Conservation (phyloP, 2,329 filamentous ascomycete genomes). For the Aspergillus melleus region DNA sequence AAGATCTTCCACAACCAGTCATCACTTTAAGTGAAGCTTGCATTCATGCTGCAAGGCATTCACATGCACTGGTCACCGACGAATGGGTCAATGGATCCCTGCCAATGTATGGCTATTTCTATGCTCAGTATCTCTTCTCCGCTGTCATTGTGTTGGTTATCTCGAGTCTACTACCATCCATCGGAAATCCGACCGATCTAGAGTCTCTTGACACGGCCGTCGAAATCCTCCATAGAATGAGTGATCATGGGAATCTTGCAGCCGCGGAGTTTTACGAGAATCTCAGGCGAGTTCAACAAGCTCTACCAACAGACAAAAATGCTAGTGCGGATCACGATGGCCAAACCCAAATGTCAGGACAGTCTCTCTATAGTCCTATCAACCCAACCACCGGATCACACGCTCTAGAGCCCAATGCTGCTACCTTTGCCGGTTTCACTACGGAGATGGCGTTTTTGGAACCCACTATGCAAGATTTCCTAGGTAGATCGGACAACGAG, state of each 20-base stretch:
- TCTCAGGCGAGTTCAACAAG: slow-evolving; percentile 19
- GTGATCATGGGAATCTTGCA: slow-evolving; percentile 30
- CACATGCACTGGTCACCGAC: slow-evolving; percentile 30
- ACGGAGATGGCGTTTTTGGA: slow-evolving; percentile 27
- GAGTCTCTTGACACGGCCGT: slow-evolving; percentile 25
- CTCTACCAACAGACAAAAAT: not conserved
- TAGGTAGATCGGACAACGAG: slow-evolving; percentile 20
- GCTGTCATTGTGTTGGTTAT: slow-evolving; percentile 33
- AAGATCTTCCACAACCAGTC: slow-evolving; percentile 22
- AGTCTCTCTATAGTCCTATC: not conserved
- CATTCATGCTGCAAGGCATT: slow-evolving; percentile 32
- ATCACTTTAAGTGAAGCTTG: slow-evolving; percentile 34
- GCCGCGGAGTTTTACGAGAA: slow-evolving; percentile 32
- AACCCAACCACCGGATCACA: not conserved
- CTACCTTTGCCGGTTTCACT: slow-evolving; percentile 16
- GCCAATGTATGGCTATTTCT: slow-evolving; percentile 35
- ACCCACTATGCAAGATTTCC: slow-evolving; percentile 27
- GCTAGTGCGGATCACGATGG: slow-evolving; percentile 11
- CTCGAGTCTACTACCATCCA: slow-evolving; percentile 23
- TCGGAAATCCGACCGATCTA: slow-evolving; percentile 22
- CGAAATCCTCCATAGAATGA: slow-evolving; percentile 28
- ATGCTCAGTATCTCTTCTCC: slow-evolving; percentile 37
- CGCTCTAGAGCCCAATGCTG: not conserved
- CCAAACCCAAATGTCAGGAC: not conserved
- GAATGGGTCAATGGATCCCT: slow-evolving; percentile 35